Conservation (phyloP, 2,329 filamentous ascomycete species). For the Paecilomyces dactylethromorphus region DNA sequence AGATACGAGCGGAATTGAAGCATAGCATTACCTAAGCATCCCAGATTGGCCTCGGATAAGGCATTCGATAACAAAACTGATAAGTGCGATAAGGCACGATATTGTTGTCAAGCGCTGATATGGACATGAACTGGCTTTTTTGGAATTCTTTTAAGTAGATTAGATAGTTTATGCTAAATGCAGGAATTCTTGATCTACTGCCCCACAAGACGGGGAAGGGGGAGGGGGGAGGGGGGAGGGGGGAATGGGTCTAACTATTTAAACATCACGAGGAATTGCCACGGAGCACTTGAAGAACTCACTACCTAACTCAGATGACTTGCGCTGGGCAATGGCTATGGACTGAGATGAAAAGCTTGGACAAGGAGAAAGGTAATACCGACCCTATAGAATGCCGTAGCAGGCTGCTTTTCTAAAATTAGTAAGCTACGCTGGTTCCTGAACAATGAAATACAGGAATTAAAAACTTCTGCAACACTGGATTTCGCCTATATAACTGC, state of each 20-base stretch:
- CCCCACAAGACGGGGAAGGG: too few species aligned
- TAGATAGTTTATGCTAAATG: too few species aligned
- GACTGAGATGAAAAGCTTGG: too few species aligned
- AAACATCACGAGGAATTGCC: too few species aligned
- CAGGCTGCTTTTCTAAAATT: not conserved
- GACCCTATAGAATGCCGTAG: not conserved
- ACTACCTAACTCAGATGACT: too few species aligned
- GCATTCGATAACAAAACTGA: not conserved
- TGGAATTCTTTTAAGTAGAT: not conserved
- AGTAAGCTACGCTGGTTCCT: too few species aligned
- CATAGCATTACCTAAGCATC: not conserved
- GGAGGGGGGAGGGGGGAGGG: too few species aligned
- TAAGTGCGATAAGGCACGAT: not conserved
- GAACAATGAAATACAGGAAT: not conserved
- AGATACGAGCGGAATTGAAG: not conserved
- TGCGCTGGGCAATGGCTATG: too few species aligned
- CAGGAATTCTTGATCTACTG: too few species aligned
- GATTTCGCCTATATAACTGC: not conserved
- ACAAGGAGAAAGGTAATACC: not conserved
- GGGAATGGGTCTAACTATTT: too few species aligned
- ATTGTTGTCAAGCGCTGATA: not conserved
- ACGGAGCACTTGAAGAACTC: too few species aligned
- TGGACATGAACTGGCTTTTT: not conserved
- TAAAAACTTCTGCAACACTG: not conserved
- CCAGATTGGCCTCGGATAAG: not conserved